Conservation (phyloP, 345 rosid genomes). For the Hibiscus tridactylites region DNA sequence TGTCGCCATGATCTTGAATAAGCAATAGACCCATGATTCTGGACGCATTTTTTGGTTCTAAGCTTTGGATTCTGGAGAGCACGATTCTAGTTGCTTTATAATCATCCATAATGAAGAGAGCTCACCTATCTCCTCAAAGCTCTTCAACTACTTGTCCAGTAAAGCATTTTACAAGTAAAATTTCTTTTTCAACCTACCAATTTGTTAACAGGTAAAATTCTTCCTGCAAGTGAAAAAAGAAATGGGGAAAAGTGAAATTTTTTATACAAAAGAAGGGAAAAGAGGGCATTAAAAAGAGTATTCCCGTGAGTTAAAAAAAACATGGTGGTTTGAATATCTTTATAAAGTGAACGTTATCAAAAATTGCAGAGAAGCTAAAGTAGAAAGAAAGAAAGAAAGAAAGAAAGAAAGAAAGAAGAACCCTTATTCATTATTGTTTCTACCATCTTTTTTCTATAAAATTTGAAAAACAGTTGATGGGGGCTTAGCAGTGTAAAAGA, state of each 20-base stretch:
- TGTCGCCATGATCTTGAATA: constrained; percentile 83
- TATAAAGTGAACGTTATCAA: constrained; percentile 16
- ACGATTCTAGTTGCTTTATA: constrained; percentile 86
- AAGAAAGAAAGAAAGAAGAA: not conserved
- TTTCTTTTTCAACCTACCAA: constrained; percentile 39
- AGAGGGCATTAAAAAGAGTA: constrained; percentile 12
- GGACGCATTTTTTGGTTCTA: constrained; percentile 85
- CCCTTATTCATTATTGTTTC: too few relatives aligned
- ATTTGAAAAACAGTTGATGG: too few relatives aligned
- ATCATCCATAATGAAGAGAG: constrained; percentile 52
- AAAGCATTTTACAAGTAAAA: constrained; percentile 11
- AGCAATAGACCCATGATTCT: constrained; percentile 90
- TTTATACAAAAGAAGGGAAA: not conserved
- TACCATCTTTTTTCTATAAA: too few relatives aligned
- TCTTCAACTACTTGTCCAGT: constrained; percentile 18
- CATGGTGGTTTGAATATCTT: constrained; percentile 14
- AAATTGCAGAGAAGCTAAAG: constrained; percentile 13
- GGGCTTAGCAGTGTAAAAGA: too few relatives aligned
- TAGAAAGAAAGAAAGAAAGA: not conserved
- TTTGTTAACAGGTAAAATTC: constrained; percentile 12
- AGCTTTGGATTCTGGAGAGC: constrained; percentile 64
- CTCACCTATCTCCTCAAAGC: constrained; percentile 17
- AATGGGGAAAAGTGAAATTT: too few relatives aligned
- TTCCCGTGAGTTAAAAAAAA: constrained; percentile 30
- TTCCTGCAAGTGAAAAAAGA: constrained; percentile 30